Evolutionary conservation across 2,329 filamentous ascomycete genomes (phyloP), one percentile per base, ranked within the genome.

Genomic region (Colletotrichum tabaci): DNA sequence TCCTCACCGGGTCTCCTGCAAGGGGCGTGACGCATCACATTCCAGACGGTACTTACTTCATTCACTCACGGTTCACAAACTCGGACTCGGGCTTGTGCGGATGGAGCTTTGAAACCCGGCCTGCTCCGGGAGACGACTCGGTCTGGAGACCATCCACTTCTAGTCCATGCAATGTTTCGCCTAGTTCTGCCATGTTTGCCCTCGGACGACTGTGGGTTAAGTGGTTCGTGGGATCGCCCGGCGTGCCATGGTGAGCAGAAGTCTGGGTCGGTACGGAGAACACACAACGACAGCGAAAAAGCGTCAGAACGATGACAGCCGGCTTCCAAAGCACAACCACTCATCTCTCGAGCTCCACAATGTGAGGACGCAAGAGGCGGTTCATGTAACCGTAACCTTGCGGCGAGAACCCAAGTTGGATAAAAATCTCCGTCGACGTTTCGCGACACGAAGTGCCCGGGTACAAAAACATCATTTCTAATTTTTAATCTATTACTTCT

Each of bases 1-100:
- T 67, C 49, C 57, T 71, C 50, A 71, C 63, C 57, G 44, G 57
- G 64, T 67, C 68, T 67, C 63, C 23, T 69, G 68, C 68, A 67
- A 63, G 68, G 62, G 64, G 52, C 57, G 18, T 26, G 44, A 21
- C 35, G 56, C 57, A 42, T 57, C 35, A 61, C 57, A 35, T 57
- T 46, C 50, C 56, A 52, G 44, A 21, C 38, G 38, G 15, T 10
- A 10, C 35, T 10, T 35, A 18, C 52, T 18, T 47, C n/a, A 7
- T 30, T 63, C 47, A 40, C 49, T 13, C 30, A 53, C 38, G 46
- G 18, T 21, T 13, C 30, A 53, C 38, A 38, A 35, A n/a, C 42
- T 40, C 50, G 38, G 38, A 44, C 23, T 52, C 16, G 16, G 47
- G 35, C 61, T 46, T n/a, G 50, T 56, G 50, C 61, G n/a, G 8